These are phyloP conservation scores for Lolium rigidum DNA, from an alignment of 176 grass and related monocot genomes.

Conservation along the genomic window DNA sequence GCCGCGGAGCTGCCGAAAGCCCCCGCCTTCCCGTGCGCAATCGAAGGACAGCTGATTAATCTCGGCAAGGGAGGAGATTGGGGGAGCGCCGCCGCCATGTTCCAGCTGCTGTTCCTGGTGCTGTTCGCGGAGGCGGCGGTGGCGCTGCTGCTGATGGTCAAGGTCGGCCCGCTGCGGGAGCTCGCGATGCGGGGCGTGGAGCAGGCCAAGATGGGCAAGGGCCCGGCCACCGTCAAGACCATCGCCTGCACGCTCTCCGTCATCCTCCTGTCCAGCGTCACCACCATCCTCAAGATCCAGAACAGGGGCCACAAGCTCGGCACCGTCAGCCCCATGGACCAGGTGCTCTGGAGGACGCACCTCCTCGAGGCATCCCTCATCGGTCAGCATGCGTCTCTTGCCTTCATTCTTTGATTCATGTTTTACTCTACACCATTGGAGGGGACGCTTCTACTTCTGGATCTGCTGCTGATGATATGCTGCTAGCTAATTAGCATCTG, in stretches of 20 bases:
- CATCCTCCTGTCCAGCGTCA: constrained; percentile 74
- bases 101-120: constrained; percentile 84
- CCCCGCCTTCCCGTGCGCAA: background rate
- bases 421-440: background rate
- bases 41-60: background rate
- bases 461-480: background rate
- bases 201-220: constrained; percentile 77
- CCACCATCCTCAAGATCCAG: constrained; percentile 92
- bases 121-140: constrained; percentile 82
- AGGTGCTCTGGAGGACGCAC: constrained; percentile 95
- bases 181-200: constrained; percentile 80
- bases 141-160: constrained; percentile 86
- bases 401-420: background rate
- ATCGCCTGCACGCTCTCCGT: constrained; percentile 84
- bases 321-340: constrained; percentile 92
- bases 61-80: background rate
- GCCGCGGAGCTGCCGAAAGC: background rate
- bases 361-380: constrained; percentile 95
- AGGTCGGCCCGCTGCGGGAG: constrained; percentile 88
- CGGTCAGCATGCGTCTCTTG: constrained; percentile 45
- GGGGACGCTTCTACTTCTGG: background rate
- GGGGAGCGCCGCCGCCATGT: constrained; percentile 44
- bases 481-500: background rate
- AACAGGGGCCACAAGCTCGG: constrained; percentile 75
- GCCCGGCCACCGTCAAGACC: constrained; percentile 89